Percentiles rank a stretch among this genome's conserved stretches.
Evolutionary conservation across 2,329 filamentous ascomycete genomes (phyloP).

Genomic region (Phaeosphaeria sp.): DNA sequence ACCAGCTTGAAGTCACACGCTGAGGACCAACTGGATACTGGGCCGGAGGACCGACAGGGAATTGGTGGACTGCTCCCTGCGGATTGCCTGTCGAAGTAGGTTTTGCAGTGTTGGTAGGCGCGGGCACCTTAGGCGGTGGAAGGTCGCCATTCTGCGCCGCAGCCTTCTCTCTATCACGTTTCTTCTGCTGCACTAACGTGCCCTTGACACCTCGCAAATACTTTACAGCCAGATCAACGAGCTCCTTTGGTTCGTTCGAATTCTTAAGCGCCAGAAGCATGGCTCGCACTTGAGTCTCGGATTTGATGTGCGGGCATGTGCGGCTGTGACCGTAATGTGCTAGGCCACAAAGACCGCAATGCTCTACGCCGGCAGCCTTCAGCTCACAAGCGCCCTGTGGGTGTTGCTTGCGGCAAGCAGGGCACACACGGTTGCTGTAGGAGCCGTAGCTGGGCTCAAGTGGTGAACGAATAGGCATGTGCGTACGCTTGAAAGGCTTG

Average conservation of each 20-base stretch:
- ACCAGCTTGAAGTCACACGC: slow-evolving; percentile 1
- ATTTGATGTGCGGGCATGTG: slow-evolving; percentile 68
- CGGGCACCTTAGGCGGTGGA: not conserved
- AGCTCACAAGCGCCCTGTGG: slow-evolving; percentile 66
- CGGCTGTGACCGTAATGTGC: slow-evolving; percentile 66
- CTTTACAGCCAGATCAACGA: slow-evolving; percentile 62
- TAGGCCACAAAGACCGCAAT: slow-evolving; percentile 68
- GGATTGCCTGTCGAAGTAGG: not conserved
- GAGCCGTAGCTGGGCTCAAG: slow-evolving; percentile 29
- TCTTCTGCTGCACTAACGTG: slow-evolving; percentile 62
- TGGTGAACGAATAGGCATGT: slow-evolving; percentile 36
- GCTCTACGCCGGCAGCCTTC: slow-evolving; percentile 64
- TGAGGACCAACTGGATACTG: not conserved
- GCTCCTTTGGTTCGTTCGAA: slow-evolving; percentile 61
- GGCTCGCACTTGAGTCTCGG: slow-evolving; percentile 67
- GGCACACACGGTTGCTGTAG: slow-evolving; percentile 50
- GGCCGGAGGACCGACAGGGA: not conserved
- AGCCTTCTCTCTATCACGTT: slow-evolving; percentile 44
- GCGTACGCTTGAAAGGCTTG: slow-evolving; percentile 42
- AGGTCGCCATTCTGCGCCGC: slow-evolving; percentile 8
- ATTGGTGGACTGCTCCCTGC: not conserved
- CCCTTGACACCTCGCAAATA: slow-evolving; percentile 66
- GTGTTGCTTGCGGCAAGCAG: slow-evolving; percentile 63
- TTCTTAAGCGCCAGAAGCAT: slow-evolving; percentile 69
- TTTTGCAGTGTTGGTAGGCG: not conserved